phyloP scores from a whole-genome alignment of 495 filamentous ascomycete genomes.

The Annulohypoxylon nitens region DNA sequence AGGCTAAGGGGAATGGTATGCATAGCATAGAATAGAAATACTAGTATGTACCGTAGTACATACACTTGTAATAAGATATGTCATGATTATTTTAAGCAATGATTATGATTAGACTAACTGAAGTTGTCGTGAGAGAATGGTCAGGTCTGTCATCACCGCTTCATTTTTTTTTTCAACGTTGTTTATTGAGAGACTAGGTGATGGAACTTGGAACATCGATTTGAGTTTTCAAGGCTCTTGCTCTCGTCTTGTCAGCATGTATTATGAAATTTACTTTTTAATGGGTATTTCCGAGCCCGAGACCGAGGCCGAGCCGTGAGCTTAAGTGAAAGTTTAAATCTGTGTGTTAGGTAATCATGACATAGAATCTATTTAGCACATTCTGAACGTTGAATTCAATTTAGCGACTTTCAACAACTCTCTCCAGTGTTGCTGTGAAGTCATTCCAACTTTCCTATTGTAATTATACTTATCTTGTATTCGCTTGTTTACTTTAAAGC shows the following conservation, averaged over 20 bases:
- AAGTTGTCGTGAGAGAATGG: slow-evolving; percentile 32
- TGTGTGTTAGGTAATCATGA: background rate
- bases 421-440: background rate
- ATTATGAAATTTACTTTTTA: background rate
- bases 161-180: background rate
- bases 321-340: background rate
- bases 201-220: background rate
- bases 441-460: background rate
- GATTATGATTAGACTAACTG: slow-evolving; percentile 7
- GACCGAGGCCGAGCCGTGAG: background rate
- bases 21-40: slow-evolving; percentile 12
- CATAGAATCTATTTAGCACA: background rate
- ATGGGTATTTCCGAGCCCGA: slow-evolving; percentile 2
- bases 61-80: slow-evolving; percentile 5
- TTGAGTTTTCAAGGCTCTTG: background rate
- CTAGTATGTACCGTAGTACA: slow-evolving; percentile 1
- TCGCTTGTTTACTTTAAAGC: background rate
- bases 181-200: too few relatives aligned
- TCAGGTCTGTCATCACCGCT: slow-evolving; percentile 13
- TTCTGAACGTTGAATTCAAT: background rate
- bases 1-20: slow-evolving; percentile 1
- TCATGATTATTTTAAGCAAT: background rate
- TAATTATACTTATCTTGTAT: background rate
- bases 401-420: background rate
- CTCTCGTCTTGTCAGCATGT: background rate